These are phyloP conservation scores for Isoetes engelmannii DNA, from an alignment of 83 land plant species.

Conservation along the genomic window DNA sequence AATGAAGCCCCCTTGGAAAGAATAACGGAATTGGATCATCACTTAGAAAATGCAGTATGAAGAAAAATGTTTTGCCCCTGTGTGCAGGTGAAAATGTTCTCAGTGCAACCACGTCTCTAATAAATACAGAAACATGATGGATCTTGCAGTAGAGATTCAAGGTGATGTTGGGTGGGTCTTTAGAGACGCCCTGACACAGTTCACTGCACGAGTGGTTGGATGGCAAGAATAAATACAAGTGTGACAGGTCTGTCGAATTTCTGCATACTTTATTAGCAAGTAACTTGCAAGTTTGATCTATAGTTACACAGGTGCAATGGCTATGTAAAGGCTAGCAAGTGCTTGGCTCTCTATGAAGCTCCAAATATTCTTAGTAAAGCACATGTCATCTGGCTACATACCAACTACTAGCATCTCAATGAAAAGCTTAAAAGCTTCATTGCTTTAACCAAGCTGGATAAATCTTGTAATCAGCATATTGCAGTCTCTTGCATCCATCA, in stretches of 20 bases:
- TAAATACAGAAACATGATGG: slow-evolving; percentile 84
- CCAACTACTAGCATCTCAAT: too few species aligned
- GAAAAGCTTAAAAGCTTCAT: too few species aligned
- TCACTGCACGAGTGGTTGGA: slow-evolving; percentile 77
- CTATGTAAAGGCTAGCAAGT: slow-evolving; percentile 85
- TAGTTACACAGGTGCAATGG: slow-evolving; percentile 62
- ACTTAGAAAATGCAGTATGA: background rate
- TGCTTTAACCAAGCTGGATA: too few species aligned
- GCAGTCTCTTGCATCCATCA: too few species aligned
- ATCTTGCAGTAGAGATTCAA: slow-evolving; percentile 86
- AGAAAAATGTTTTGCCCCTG: background rate
- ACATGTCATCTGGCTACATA: too few species aligned
- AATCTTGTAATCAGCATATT: too few species aligned
- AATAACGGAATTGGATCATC: slow-evolving; percentile 1
- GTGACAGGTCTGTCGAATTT: slow-evolving; percentile 61
- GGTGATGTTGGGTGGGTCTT: slow-evolving; percentile 76
- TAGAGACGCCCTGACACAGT: slow-evolving; percentile 86
- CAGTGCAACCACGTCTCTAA: slow-evolving; percentile 61
- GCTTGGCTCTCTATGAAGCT: slow-evolving; percentile 57
- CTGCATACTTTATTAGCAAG: background rate
- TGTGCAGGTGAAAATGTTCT: slow-evolving; percentile 54
- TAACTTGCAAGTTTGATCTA: background rate
- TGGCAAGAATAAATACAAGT: slow-evolving; percentile 90
- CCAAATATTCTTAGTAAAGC: slow-evolving; percentile 90
- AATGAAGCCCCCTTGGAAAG: slow-evolving; percentile 1